Conservation (phyloP, 2,329 filamentous ascomycete genomes). For the Exutisphaerella laricina region DNA sequence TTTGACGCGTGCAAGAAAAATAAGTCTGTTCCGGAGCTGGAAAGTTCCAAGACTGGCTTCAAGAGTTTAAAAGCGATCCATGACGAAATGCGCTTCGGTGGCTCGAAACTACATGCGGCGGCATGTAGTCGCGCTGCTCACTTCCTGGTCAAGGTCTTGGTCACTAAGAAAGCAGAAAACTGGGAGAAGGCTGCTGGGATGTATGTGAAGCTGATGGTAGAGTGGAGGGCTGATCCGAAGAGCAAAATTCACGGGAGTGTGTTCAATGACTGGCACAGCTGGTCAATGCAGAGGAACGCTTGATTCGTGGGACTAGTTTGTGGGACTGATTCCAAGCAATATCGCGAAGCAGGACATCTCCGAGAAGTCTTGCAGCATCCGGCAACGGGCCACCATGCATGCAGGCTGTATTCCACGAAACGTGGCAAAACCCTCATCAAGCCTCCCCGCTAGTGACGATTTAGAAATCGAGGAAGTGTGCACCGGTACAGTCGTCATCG, state of each 20-base stretch:
- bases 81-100: slow-evolving; percentile 56
- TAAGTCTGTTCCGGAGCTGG: slow-evolving; percentile 37
- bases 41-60: slow-evolving; percentile 42
- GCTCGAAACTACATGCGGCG: slow-evolving; percentile 64
- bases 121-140: slow-evolving; percentile 69
- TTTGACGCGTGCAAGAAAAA: slow-evolving; percentile 56
- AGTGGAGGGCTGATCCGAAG: slow-evolving; percentile 41
- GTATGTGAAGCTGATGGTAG: slow-evolving; percentile 40
- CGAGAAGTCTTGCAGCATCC: no score
- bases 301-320: no score
- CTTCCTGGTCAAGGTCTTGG: slow-evolving; percentile 59
- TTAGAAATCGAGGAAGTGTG: no score
- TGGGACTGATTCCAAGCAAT: neutral
- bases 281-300: slow-evolving; percentile 34
- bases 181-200: slow-evolving; percentile 37
- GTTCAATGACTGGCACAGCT: slow-evolving; percentile 46
- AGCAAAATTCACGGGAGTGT: slow-evolving; percentile 39
- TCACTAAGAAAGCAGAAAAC: slow-evolving; percentile 42
- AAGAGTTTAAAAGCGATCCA: slow-evolving; percentile 63
- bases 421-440: no score
- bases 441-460: no score
- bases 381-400: no score
- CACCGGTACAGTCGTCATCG: no score
- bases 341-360: no score
- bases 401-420: no score